Conservation (phyloP, 1,284 basidiomycete genomes). For the Ceratobasidium papillatum region DNA sequence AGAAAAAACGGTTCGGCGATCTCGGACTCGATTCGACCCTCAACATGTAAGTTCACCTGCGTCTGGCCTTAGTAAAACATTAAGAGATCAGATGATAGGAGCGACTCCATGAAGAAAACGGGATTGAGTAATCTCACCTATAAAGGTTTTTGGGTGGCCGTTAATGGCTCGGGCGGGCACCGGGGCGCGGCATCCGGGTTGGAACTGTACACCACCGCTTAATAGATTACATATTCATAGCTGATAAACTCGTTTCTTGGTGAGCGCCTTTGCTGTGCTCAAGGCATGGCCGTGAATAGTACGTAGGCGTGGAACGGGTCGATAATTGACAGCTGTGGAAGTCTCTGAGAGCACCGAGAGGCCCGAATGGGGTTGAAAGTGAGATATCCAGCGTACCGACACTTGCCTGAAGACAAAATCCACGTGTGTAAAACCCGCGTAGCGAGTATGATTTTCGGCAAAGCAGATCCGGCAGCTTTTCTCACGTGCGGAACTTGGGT, state of each 20-base stretch:
- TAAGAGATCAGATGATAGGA: background rate
- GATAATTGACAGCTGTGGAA: background rate
- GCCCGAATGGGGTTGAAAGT: constrained; percentile 9
- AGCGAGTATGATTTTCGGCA: constrained; percentile 36
- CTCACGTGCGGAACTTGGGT: constrained; percentile 39
- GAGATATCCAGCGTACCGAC: constrained; percentile 20
- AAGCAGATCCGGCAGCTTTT: constrained; percentile 40
- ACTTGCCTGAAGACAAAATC: constrained; percentile 26
- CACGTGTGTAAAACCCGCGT: constrained; percentile 33
- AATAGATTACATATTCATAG: background rate
- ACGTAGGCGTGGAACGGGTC: background rate
- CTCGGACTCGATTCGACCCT: background rate
- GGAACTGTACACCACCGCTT: background rate
- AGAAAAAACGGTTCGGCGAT: constrained; percentile 14
- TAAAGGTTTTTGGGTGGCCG: background rate
- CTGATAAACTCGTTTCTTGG: background rate
- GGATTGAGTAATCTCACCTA: background rate
- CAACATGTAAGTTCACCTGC: background rate
- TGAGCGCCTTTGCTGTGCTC: constrained; percentile 5
- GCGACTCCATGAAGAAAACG: background rate
- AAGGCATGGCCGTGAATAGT: background rate
- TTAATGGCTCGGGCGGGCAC: background rate
- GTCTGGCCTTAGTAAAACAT: background rate
- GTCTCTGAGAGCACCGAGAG: constrained; percentile 16
- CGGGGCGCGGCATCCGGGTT: background rate